A percentile compares a stretch with the other conserved stretches of the same genome.
Evolutionary conservation across 2,329 filamentous ascomycete genomes (phyloP).

Genomic region (Cordyceps farinosa): DNA sequence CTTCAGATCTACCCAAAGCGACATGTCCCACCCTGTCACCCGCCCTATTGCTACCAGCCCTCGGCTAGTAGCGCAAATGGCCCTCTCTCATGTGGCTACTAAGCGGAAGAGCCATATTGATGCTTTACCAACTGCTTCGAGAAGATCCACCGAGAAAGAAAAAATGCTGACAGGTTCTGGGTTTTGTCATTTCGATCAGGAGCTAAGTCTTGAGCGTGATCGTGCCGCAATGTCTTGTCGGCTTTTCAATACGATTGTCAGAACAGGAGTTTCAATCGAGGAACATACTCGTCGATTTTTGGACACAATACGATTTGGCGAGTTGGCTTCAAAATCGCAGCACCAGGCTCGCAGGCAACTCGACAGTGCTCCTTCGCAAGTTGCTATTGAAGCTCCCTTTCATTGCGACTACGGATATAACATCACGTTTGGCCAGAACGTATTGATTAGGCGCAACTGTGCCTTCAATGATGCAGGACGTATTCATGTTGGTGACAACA

Average conservation of each 20-base stretch:
- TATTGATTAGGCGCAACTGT: constrained; percentile 78
- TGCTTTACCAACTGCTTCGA: constrained; percentile 32
- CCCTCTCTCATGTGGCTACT: constrained; percentile 47
- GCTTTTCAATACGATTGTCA: constrained; percentile 76
- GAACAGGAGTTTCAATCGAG: constrained; percentile 63
- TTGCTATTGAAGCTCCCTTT: constrained; percentile 82
- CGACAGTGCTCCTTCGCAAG: constrained; percentile 66
- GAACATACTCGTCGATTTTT: constrained; percentile 68
- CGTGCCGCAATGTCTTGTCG: constrained; percentile 77
- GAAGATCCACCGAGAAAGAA: constrained; percentile 67
- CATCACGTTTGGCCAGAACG: constrained; percentile 78
- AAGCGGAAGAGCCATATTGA: constrained; percentile 27
- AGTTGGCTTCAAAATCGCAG: constrained; percentile 51
- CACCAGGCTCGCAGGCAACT: constrained; percentile 49
- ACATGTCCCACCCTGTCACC: constrained; percentile 44
- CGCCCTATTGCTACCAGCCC: constrained; percentile 43
- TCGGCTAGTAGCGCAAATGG: constrained; percentile 54
- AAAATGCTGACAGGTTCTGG: constrained; percentile 82
- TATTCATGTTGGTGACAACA: constrained; percentile 75
- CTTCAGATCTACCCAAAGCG: background rate
- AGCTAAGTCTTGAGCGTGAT: constrained; percentile 81
- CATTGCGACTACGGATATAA: constrained; percentile 96
- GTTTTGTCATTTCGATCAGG: constrained; percentile 73
- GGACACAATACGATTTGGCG: constrained; percentile 64
- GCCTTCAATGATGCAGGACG: constrained; percentile 81